phyloP scores from a whole-genome alignment of 306 rosid genomes.

The Cucurbita maxima region DNA sequence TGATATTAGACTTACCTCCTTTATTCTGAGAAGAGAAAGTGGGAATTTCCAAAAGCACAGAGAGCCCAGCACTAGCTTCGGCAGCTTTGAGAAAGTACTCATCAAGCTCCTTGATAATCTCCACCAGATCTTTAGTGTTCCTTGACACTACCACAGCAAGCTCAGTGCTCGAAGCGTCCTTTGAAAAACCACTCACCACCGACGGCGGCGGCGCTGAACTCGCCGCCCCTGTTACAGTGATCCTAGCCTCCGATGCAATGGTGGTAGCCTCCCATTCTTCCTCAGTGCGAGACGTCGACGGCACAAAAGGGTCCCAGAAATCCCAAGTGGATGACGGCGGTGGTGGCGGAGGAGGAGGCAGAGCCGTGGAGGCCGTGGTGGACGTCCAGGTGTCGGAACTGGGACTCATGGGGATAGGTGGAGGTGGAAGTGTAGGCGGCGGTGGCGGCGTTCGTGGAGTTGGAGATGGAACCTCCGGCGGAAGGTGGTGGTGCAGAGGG shows the following conservation, averaged over 20 bases:
- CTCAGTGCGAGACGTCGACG: slow-evolving; percentile 44
- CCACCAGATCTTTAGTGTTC: slow-evolving; percentile 64
- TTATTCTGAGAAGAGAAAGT: slow-evolving; percentile 40
- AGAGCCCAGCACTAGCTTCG: slow-evolving; percentile 66
- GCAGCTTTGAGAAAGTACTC: slow-evolving; percentile 84
- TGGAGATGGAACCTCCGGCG: slow-evolving; percentile 37
- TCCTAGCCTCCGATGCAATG: slow-evolving; percentile 42
- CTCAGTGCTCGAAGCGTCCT: slow-evolving; percentile 35
- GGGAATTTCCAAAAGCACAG: slow-evolving; percentile 64
- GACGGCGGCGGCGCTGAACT: slow-evolving; percentile 46
- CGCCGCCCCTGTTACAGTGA: slow-evolving; percentile 31
- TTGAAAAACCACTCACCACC: slow-evolving; percentile 43
- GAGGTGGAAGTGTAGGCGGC: slow-evolving; percentile 26
- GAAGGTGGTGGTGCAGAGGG: slow-evolving; percentile 29
- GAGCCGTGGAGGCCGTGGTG: slow-evolving; percentile 46
- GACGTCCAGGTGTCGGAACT: slow-evolving; percentile 79
- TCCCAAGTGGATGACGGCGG: slow-evolving; percentile 78
- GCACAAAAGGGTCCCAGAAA: slow-evolving; percentile 95
- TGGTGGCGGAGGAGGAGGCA: slow-evolving; percentile 43
- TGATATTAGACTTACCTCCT: slow-evolving; percentile 33
- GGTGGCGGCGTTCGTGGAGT: slow-evolving; percentile 32
- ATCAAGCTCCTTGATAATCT: slow-evolving; percentile 78
- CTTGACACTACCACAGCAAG: slow-evolving; percentile 83
- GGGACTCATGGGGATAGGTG: slow-evolving; percentile 53
- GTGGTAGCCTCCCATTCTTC: slow-evolving; percentile 78